Evolutionary conservation across 257 asterid species (phyloP).

Genomic region (Leptodermis oblonga): DNA sequence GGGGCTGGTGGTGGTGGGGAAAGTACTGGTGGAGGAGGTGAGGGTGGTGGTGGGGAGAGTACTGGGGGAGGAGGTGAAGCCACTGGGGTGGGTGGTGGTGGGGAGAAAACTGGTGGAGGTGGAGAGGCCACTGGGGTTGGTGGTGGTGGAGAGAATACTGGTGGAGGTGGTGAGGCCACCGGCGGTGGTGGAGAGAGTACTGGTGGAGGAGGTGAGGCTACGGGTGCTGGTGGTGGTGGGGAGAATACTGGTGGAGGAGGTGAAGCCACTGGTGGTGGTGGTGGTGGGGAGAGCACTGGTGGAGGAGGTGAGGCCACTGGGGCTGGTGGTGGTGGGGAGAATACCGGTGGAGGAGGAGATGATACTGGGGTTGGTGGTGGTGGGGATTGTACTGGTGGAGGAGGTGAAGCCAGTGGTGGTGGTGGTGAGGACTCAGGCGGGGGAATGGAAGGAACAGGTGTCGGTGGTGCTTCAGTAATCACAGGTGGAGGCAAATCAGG

Average conservation of each 20-base stretch:
- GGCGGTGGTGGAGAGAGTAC: neutral
- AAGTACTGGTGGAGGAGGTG: too few species aligned
- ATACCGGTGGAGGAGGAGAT: constrained; percentile 6
- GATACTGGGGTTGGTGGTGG: constrained; percentile 12
- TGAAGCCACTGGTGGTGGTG: constrained; percentile 18
- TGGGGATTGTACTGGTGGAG: constrained; percentile 10
- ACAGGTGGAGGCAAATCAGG: neutral
- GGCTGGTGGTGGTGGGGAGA: constrained; percentile 15
- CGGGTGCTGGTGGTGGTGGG: constrained; percentile 34
- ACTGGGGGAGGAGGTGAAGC: too few species aligned
- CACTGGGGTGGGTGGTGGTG: too few species aligned
- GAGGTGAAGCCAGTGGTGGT: neutral
- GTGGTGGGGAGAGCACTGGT: constrained; percentile 3
- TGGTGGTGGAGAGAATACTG: neutral
- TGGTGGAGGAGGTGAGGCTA: neutral
- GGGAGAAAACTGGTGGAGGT: too few species aligned
- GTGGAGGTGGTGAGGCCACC: neutral
- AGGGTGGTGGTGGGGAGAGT: too few species aligned
- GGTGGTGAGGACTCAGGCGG: constrained; percentile 11
- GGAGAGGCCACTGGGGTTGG: too few species aligned
- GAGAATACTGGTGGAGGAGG: constrained; percentile 24
- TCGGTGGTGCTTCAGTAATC: neutral
- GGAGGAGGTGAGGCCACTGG: neutral
- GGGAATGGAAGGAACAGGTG: constrained; percentile 2
- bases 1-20: too few species aligned